A percentile compares a stretch with the other conserved stretches of the same genome.
Conservation (phyloP, 257 asterid genomes). For the Avicennia marina region DNA sequence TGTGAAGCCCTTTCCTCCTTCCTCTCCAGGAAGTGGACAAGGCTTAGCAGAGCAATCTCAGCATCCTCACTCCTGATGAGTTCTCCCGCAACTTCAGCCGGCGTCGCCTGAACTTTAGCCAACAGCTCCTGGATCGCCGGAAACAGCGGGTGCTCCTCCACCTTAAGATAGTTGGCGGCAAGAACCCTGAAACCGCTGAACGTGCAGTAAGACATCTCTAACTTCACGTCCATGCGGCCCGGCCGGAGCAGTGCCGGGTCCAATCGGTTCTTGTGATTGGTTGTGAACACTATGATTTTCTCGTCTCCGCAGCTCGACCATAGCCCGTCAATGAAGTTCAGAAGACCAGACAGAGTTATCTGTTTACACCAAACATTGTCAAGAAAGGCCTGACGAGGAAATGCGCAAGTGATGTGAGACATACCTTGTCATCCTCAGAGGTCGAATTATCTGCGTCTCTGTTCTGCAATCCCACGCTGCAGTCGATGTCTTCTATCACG, state of each 20-base stretch:
- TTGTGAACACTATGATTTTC: conserved; percentile 60
- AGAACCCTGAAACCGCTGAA: conserved; percentile 45
- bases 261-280: conserved; percentile 62
- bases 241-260: conserved; percentile 80
- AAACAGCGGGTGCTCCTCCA: conserved; percentile 22
- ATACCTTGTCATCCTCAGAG: background rate
- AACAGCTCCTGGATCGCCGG: conserved; percentile 39
- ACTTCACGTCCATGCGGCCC: conserved; percentile 81
- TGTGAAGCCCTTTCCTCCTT: no score
- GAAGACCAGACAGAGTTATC: conserved; percentile 63
- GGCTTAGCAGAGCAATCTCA: conserved; percentile 34
- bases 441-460: conserved; percentile 14
- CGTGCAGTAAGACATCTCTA: conserved; percentile 64
- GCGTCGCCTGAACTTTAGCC: conserved; percentile 33
- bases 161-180: conserved; percentile 48
- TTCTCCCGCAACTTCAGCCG: conserved; percentile 77
- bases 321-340: conserved; percentile 76
- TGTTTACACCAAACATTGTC: background rate
- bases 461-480: conserved; percentile 47
- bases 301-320: conserved; percentile 90
- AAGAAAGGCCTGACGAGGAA: background rate
- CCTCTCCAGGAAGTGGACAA: conserved; percentile 35
- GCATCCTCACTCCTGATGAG: conserved; percentile 63
- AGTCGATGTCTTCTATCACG: conserved; percentile 76
- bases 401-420: background rate